A percentile compares a stretch with the other conserved stretches of the same genome.
phyloP scores from a whole-genome alignment of 1,284 basidiomycete genomes.

The Ceratobasidium theobromae region DNA sequence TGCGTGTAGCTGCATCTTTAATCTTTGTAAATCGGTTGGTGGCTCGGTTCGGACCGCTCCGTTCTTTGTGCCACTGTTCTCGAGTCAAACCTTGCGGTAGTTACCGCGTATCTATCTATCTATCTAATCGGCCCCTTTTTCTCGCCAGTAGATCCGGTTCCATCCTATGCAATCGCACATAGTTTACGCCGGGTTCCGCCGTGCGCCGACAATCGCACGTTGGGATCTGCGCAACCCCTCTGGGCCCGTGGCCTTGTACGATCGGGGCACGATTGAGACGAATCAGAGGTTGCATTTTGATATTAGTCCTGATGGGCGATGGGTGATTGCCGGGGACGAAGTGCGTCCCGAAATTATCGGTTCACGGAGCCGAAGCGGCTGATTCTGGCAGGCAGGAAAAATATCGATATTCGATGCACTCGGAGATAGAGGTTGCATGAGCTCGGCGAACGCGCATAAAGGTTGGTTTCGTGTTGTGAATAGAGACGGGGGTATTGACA shows the following conservation, averaged over 20 bases:
- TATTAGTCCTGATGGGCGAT: conserved; percentile 69
- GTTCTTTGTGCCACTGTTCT: not conserved
- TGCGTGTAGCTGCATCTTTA: conserved; percentile 41
- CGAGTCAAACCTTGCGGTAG: no score
- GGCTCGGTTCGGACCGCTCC: not conserved
- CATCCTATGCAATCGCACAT: conserved; percentile 71
- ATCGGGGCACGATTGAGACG: conserved; percentile 47
- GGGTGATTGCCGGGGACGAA: conserved; percentile 70
- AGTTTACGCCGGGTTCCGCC: conserved; percentile 76
- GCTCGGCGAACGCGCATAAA: conserved; percentile 38
- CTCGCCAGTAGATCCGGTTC: conserved; percentile 64
- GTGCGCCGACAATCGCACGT: conserved; percentile 62
- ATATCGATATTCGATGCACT: conserved; percentile 39
- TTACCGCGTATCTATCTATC: no score
- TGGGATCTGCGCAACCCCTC: conserved; percentile 75
- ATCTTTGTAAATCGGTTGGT: no score
- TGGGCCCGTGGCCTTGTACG: conserved; percentile 50
- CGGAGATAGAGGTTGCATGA: conserved; percentile 18
- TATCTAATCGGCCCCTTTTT: no score
- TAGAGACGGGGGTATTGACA: not conserved
- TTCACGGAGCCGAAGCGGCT: not conserved
- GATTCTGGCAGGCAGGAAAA: conserved; percentile 37
- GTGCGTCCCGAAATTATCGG: conserved; percentile 47
- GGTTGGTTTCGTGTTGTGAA: conserved; percentile 27
- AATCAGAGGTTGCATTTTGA: conserved; percentile 82